Evolutionary conservation across 169 alveolate genomes (phyloP), one percentile per base, ranked within the genome.

Genomic region (Eimeria acervulina): DNA sequence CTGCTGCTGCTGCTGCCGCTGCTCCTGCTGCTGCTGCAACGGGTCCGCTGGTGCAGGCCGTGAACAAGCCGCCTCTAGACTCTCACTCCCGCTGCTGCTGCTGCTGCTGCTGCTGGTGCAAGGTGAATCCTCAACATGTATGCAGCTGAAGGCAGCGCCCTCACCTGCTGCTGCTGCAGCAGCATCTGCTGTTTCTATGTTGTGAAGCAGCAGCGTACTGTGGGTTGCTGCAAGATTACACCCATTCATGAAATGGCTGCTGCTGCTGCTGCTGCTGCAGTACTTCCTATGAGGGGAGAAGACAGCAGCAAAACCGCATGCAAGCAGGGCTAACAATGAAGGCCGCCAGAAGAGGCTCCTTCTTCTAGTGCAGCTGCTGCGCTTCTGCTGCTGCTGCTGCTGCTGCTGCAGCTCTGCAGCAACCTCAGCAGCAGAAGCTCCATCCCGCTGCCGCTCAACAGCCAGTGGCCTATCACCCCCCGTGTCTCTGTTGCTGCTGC

Each of bases 201-300:
- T 36, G 40, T 7, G 84, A 44, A n/a, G 84, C 84, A 72, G 47
- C 84, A 31, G 84, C 47, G 40, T 38, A 44, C 84, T 28, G n/a
- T 12, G 7, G 13, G 8, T 44, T 19, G 47, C 47, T n/a, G 40
- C 52, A 38, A 72, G 26, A 44, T 7, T 38, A 72, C 84, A 72
- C 28, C 84, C 38, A 36, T 36, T 12, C 36, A 72, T 31, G 1
- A 36, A 19, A 38, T 2, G 28, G 84, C 84, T 72, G 84, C 84
- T 72, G 84, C 84, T 72, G 84, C 12, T 72, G 84, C 84, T 72
- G 84, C 84, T 72, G 84, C 52, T 72, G 84, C 84, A 31, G 84
- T 72, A 72, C 23, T 72, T 36, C 19, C 47, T 72, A 36, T 38
- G 21, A 19, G 84, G 84, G 44, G 52, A 72, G 52, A 72, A 36